Percentiles rank a stretch among this genome's conserved stretches.
These are phyloP conservation scores for Ettlia oleoabundans DNA, from an alignment of 139 green algal species.

Conservation along the genomic window DNA sequence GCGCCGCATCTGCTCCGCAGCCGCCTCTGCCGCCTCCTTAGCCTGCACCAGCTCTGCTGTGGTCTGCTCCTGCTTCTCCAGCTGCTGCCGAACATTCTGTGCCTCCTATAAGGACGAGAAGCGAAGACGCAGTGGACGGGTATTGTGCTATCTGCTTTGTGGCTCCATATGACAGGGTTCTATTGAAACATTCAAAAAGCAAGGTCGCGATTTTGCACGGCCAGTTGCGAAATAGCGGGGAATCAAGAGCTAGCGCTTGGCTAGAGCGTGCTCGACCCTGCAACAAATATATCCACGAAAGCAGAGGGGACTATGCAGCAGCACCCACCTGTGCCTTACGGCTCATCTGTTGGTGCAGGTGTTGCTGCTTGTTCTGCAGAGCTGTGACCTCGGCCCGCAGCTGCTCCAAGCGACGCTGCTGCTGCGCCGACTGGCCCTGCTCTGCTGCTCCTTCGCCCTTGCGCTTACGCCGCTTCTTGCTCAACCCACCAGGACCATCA, in stretches of 20 bases:
- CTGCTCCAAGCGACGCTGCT: slow-evolving; percentile 24
- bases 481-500: background rate
- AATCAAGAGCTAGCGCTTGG: no score
- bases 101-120: slow-evolving; percentile 10
- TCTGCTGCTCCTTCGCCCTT: background rate
- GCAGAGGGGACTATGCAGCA: background rate
- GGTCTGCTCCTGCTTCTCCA: background rate
- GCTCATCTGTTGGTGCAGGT: slow-evolving; percentile 19
- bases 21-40: slow-evolving; percentile 16
- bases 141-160: no score
- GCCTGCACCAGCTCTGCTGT: background rate
- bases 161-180: no score
- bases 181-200: no score
- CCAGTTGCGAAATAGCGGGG: no score
- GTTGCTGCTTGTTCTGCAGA: slow-evolving; percentile 21
- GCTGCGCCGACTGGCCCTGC: background rate
- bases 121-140: no score
- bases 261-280: no score
- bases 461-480: slow-evolving; percentile 2
- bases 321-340: background rate
- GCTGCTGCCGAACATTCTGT: slow-evolving; percentile 6
- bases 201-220: no score
- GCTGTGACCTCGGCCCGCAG: slow-evolving; percentile 3
- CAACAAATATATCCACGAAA: no score
- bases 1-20: background rate